Evolutionary conservation across 176 grass and related monocot genomes (phyloP).

Genomic region (Aegilops bicornis): DNA sequence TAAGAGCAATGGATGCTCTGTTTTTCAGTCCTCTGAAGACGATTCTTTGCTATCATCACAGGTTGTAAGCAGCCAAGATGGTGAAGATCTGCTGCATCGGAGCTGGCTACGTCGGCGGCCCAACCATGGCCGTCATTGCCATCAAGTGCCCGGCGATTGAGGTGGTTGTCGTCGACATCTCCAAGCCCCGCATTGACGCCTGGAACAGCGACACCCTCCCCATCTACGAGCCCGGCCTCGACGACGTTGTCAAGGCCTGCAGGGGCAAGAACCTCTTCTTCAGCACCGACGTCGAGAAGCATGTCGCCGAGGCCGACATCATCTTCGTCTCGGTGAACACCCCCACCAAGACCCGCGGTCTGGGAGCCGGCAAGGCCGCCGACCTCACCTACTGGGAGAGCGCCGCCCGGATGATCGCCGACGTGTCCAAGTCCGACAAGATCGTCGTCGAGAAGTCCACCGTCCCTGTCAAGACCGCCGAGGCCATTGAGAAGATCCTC

Average conservation of each 20-base stretch:
- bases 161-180: slow-evolving; percentile 74
- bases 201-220: slow-evolving; percentile 92
- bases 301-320: slow-evolving; percentile 76
- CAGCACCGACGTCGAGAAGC: slow-evolving; percentile 78
- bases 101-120: slow-evolving; percentile 87
- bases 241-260: slow-evolving; percentile 86
- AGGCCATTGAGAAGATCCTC: slow-evolving; percentile 93
- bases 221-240: slow-evolving; percentile 82
- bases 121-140: slow-evolving; percentile 92
- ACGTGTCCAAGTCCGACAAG: slow-evolving; percentile 91
- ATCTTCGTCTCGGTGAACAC: slow-evolving; percentile 94
- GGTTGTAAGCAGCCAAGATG: slow-evolving; percentile 52
- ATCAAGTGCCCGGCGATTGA: slow-evolving; percentile 80
- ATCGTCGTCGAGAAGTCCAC: slow-evolving; percentile 96
- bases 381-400: slow-evolving; percentile 97
- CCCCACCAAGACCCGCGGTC: slow-evolving; percentile 89
- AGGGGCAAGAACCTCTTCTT: slow-evolving; percentile 89
- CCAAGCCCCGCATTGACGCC: slow-evolving; percentile 68
- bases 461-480: slow-evolving; percentile 87
- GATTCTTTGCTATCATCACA: neutral
- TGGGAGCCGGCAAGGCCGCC: slow-evolving; percentile 88
- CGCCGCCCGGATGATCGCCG: slow-evolving; percentile 88
- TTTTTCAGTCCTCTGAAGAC: neutral
- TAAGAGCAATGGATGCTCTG: neutral
- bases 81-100: slow-evolving; percentile 98